Evolutionary conservation across 257 asterid genomes (phyloP), one percentile per base, ranked within the genome.

Genomic region (Anisodus tanguticus): DNA sequence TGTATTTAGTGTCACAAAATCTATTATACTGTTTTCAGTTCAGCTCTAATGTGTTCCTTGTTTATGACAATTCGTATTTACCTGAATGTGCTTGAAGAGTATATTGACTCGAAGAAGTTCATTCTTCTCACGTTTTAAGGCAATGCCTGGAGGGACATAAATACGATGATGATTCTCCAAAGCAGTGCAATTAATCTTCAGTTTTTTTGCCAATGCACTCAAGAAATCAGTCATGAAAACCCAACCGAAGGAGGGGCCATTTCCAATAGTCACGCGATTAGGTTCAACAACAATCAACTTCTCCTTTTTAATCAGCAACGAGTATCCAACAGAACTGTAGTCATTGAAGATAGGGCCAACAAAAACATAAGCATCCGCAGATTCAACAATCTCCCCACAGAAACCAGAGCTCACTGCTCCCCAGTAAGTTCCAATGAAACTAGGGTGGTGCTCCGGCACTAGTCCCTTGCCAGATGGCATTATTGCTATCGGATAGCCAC

Each of bases 321-420:
- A 87, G 70, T 87, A 87, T 79, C 89, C 89, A 12, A 84, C 87
- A 5, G 89, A 87, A 81, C 89, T 87, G 81, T 84, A 87, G 79
- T 87, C 89, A 82, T 87, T 87, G 76, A 87, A 87, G 82, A 87
- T 87, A 3, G 89, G 89, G 9, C 89, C 89, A 69, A 84, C 87
- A 82, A 87, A 85, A 41, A 87, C 82, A 84, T 87, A 87, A 81
- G 89, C 89, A 84, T 87, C 89, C 13, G 89, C 87, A 57, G 89
- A 87, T 76, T 87, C 89, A 35, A 87, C 85, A 22, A 84, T 84
- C 87, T 87, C 89, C 87, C 87, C 89, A 39, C 89, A 87, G 59
- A 82, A 87, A 63, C 79, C 4, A 26, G 84, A 82, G 66, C 89
- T 87, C 47, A 87, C 89, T 62, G 89, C 89, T 76, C 89, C 89